phyloP scores from a whole-genome alignment of 495 filamentous ascomycete genomes.

The Aspergillus ellipticus region DNA sequence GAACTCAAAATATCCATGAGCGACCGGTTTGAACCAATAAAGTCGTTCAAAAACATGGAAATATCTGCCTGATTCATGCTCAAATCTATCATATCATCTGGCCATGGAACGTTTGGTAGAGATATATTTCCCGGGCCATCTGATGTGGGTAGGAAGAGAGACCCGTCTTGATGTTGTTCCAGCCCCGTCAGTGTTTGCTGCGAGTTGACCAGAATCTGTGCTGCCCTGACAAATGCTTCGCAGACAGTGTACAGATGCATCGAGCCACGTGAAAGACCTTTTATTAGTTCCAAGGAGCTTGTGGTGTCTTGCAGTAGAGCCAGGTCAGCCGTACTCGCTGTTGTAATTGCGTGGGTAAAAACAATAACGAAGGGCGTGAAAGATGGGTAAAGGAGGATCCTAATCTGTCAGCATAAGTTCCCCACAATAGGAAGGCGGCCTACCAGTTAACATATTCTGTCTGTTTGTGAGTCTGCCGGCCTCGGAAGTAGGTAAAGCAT shows the following conservation, averaged over 20 bases:
- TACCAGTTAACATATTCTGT: constrained; percentile 28
- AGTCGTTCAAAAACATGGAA: constrained; percentile 26
- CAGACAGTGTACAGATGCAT: constrained; percentile 23
- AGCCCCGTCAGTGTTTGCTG: constrained; percentile 21
- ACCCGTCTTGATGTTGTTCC: constrained; percentile 23
- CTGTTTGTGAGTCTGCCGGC: constrained; percentile 24
- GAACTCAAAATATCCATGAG: constrained; percentile 25
- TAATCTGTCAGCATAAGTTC: constrained; percentile 1
- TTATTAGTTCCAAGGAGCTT: constrained; percentile 20
- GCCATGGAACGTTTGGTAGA: constrained; percentile 22
- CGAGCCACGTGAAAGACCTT: constrained; percentile 21
- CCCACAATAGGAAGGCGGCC: not conserved
- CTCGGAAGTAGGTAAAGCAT: constrained; percentile 22
- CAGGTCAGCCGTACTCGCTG: constrained; percentile 13
- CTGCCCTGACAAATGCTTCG: constrained; percentile 22
- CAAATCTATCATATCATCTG: constrained; percentile 17
- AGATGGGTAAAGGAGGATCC: constrained; percentile 25
- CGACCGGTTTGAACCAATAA: constrained; percentile 21
- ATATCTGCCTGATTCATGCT: constrained; percentile 21
- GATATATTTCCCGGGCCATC: constrained; percentile 18
- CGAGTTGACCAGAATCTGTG: constrained; percentile 21
- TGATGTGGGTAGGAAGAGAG: constrained; percentile 13
- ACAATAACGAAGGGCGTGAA: constrained; percentile 26
- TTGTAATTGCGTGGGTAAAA: constrained; percentile 28
- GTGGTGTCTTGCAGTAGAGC: constrained; percentile 22